Evolutionary conservation across 1,284 basidiomycete genomes (phyloP), one percentile per base, ranked within the genome.

Genomic region (Irpex sp.): DNA sequence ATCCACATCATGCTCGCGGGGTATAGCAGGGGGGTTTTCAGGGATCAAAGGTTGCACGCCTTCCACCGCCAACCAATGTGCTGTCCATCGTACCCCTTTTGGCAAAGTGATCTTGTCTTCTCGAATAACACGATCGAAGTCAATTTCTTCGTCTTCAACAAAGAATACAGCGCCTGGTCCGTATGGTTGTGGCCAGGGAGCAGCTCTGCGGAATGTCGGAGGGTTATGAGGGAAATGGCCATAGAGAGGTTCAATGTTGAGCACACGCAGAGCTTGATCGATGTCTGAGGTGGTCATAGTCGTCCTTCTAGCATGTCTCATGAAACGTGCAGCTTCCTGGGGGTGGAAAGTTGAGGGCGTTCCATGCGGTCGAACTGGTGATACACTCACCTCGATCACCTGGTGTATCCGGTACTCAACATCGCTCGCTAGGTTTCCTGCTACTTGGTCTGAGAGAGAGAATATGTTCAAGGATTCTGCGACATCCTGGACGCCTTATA

Each of bases 21-120:
- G 86, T 53, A 90, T 80, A 1, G 88, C 86, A 3, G 94, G 90
- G 0, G 97, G 97, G 71, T 99, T 99, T 74, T 99, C 95, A 5
- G 95, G 94, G 49, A 98, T 92, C 16, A 96, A 85, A 0, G 97
- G 96, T 72, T 99, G 96, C 3, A 99, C 92, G 42, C 97, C 96
- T 72, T 99, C 96, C 23, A 99, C 94, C 0, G 96, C 96, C 21
- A 99, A 82, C 97, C 96, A 99, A 73, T 99, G 96, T 4, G 95
- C 94, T 23, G 87, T 88, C 87, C 90, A 94, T 64, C 80, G 85
- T 57, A 91, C 85, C 45, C 87, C 88, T 67, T 87, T 86, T 0
- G 92, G 91, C 10, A 93, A 74, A 0, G 83, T 80, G 35, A 93
- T 86, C 72, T 93, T 89, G 71, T 93, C 91, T 68, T 92, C 90